These are phyloP conservation scores for Filobasidium uniguttulatum DNA, from an alignment of 1,284 basidiomycete genomes.

Conservation along the genomic window DNA sequence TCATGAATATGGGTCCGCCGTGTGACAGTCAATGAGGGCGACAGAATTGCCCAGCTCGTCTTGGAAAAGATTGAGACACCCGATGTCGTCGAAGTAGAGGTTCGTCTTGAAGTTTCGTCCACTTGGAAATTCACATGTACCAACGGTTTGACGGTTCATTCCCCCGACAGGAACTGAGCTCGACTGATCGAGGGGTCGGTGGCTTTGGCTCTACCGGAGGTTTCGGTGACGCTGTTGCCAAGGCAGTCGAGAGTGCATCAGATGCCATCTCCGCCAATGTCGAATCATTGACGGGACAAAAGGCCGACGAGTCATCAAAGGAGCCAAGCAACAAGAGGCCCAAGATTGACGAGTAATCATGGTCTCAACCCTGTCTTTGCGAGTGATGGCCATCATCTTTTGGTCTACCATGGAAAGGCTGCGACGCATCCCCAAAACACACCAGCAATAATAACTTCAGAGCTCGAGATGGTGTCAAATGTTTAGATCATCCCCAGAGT, in stretches of 20 bases:
- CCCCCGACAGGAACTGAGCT: conserved; percentile 53
- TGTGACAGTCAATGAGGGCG: conserved; percentile 64
- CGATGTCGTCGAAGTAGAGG: conserved; percentile 69
- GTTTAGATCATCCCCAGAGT: too few relatives aligned
- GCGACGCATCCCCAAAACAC: too few relatives aligned
- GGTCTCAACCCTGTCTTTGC: too few relatives aligned
- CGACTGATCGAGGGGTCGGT: conserved; percentile 67
- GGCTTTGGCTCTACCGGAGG: conserved; percentile 92
- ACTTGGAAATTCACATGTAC: background rate
- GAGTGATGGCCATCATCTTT: too few relatives aligned
- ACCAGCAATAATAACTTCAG: too few relatives aligned
- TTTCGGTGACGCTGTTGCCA: conserved; percentile 20
- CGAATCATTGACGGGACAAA: too few relatives aligned
- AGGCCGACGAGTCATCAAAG: too few relatives aligned
- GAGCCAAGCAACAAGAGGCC: too few relatives aligned
- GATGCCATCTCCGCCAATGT: too few relatives aligned
- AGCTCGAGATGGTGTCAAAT: too few relatives aligned
- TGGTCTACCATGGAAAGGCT: too few relatives aligned
- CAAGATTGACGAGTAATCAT: too few relatives aligned
- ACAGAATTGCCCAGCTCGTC: conserved; percentile 87
- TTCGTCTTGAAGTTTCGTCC: conserved; percentile 36
- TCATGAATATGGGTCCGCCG: background rate
- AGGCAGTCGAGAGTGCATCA: background rate
- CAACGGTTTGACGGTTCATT: background rate
- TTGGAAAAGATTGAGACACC: conserved; percentile 82